phyloP scores from a whole-genome alignment of 345 rosid species.

The Brassica carinata region DNA sequence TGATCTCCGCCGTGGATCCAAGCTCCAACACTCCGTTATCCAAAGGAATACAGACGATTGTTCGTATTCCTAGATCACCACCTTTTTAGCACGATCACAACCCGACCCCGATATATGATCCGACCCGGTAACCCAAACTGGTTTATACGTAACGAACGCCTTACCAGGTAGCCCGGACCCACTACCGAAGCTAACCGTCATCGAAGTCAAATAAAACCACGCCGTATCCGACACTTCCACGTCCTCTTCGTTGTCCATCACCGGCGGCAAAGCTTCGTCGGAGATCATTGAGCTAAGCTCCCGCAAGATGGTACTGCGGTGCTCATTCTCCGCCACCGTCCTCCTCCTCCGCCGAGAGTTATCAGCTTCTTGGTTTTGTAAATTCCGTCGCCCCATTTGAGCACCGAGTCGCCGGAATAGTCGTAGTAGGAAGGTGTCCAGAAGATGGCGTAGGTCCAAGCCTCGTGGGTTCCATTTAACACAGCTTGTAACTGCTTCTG shows the following conservation, averaged over 20 bases:
- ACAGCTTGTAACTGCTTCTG: constrained; percentile 81
- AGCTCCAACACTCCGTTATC: constrained; percentile 83
- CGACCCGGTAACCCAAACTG: constrained; percentile 72
- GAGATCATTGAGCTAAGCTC: constrained; percentile 20
- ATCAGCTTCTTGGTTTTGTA: constrained; percentile 72
- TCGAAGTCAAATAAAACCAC: constrained; percentile 88
- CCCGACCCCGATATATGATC: constrained; percentile 54
- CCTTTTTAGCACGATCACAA: constrained; percentile 74
- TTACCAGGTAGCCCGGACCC: constrained; percentile 75
- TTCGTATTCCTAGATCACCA: constrained; percentile 67
- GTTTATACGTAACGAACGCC: constrained; percentile 52
- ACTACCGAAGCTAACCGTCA: constrained; percentile 70
- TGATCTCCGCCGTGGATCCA: constrained; percentile 73
- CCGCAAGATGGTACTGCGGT: constrained; percentile 52
- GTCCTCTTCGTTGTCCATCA: constrained; percentile 42
- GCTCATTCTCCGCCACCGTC: constrained; percentile 53
- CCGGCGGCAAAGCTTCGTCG: constrained; percentile 37
- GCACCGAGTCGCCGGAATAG: constrained; percentile 46
- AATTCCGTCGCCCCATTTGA: constrained; percentile 92
- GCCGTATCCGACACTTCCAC: constrained; percentile 89
- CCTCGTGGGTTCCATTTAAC: constrained; percentile 64
- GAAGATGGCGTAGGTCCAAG: constrained; percentile 91
- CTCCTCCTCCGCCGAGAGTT: constrained; percentile 41
- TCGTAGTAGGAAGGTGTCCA: constrained; percentile 76
- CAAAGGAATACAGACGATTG: constrained; percentile 76